These are phyloP conservation scores for Neonectria ditissima DNA, from an alignment of 2,329 filamentous ascomycete species.

Conservation along the genomic window DNA sequence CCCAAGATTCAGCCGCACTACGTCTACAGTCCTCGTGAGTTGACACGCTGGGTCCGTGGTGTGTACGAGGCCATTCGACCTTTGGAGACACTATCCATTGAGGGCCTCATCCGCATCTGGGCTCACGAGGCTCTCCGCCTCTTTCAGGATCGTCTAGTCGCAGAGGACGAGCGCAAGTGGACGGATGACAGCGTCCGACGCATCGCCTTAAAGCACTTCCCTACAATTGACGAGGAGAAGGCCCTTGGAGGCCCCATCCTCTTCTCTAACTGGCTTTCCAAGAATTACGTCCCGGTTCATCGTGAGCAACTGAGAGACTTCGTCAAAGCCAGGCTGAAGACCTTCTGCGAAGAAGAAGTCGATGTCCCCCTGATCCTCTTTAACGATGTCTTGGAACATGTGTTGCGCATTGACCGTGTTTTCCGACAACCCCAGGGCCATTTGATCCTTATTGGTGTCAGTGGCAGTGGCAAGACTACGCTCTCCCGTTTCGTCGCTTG, in stretches of 20 bases:
- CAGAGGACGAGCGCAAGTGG: conserved; percentile 94
- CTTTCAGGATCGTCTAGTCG: conserved; percentile 97
- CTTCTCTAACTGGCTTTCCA: conserved; percentile 99
- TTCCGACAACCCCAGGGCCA: conserved; percentile 99
- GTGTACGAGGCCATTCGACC: conserved; percentile 97
- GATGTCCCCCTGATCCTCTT: conserved; percentile 99
- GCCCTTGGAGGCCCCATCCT: conserved; percentile 93
- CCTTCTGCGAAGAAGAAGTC: conserved; percentile 99
- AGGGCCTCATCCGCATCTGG: conserved; percentile 97
- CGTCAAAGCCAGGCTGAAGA: conserved; percentile 95
- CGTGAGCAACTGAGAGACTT: conserved; percentile 96
- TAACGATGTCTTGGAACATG: conserved; percentile 98
- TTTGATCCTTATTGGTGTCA: conserved; percentile 97
- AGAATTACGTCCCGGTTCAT: conserved; percentile 97
- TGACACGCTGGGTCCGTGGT: conserved; percentile 97
- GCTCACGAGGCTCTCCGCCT: conserved; percentile 95
- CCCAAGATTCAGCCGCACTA: conserved; percentile 98
- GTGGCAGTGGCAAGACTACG: conserved; percentile 98
- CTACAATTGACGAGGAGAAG: conserved; percentile 90
- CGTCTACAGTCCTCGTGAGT: conserved; percentile 97
- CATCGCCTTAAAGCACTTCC: conserved; percentile 92
- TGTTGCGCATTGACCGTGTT: conserved; percentile 96
- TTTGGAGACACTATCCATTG: conserved; percentile 86
- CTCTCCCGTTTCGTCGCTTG: conserved; percentile 97
- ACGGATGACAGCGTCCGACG: conserved; percentile 88